phyloP scores from a whole-genome alignment of 164 flowering plant species.

The Protea cynaroides region DNA sequence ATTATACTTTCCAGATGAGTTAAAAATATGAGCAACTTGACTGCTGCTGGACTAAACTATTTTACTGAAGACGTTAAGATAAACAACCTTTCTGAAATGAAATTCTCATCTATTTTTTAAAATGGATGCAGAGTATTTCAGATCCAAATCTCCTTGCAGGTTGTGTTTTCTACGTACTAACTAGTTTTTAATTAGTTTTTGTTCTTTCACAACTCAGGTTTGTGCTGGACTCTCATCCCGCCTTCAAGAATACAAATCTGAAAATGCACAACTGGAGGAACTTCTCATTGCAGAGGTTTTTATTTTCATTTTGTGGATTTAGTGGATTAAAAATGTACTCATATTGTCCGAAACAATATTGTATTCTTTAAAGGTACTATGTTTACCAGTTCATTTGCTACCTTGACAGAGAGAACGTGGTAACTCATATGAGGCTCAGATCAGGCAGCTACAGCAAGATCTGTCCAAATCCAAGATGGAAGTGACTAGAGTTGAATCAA shows the following conservation, averaged over 20 bases:
- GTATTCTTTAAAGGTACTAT: not conserved
- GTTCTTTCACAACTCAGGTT: conserved; percentile 41
- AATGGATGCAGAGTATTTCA: too few species aligned
- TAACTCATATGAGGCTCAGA: conserved; percentile 66
- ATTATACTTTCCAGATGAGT: too few species aligned
- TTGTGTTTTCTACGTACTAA: not conserved
- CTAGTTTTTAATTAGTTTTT: not conserved
- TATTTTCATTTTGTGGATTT: not conserved
- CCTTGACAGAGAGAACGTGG: conserved; percentile 70
- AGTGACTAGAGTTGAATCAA: conserved; percentile 63
- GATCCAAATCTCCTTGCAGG: too few species aligned
- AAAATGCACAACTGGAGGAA: conserved; percentile 97
- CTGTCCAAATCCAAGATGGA: conserved; percentile 63
- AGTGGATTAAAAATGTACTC: too few species aligned
- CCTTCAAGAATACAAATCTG: conserved; percentile 95
- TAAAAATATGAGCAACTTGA: too few species aligned
- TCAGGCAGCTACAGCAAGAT: conserved; percentile 78
- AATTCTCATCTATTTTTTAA: too few species aligned
- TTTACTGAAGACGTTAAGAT: too few species aligned
- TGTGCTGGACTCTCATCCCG: conserved; percentile 98
- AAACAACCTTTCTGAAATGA: too few species aligned
- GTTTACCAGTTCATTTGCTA: conserved; percentile 6
- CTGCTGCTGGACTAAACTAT: too few species aligned
- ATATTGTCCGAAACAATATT: not conserved
- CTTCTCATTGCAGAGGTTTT: conserved; percentile 84